Percentiles rank a stretch among this genome's conserved stretches.
phyloP scores from a whole-genome alignment of 1,284 basidiomycete species.

The Vanrija pseudolonga region DNA sequence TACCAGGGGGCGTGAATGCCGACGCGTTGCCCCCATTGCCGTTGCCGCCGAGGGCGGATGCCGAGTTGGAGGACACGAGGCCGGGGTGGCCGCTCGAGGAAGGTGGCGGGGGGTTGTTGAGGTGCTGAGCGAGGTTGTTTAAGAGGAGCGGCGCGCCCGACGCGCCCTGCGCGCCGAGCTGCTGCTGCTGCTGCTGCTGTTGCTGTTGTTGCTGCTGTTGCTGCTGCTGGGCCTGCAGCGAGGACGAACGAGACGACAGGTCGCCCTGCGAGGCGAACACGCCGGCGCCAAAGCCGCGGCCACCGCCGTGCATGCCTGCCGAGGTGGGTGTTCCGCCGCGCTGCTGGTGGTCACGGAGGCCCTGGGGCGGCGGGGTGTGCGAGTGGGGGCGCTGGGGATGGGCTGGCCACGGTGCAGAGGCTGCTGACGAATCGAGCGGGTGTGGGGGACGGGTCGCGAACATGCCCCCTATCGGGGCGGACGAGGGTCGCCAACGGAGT shows the following conservation, averaged over 20 bases:
- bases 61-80: neutral
- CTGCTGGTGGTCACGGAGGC: too few relatives aligned
- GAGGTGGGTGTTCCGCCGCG: neutral
- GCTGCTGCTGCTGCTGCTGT: conserved; percentile 9
- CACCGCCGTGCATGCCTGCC: conserved; percentile 13
- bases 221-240: conserved; percentile 10
- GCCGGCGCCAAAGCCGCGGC: conserved; percentile 1
- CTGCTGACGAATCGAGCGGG: neutral
- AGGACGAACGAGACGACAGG: conserved; percentile 12
- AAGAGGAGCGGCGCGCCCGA: conserved; percentile 36
- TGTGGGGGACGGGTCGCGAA: neutral
- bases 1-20: neutral
- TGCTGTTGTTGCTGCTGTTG: conserved; percentile 10
- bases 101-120: conserved; percentile 50
- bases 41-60: conserved; percentile 4
- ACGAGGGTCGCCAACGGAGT: neutral
- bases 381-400: neutral
- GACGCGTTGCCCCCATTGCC: conserved; percentile 1
- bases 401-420: neutral
- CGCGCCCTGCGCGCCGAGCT: conserved; percentile 10
- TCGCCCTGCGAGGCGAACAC: conserved; percentile 15
- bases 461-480: conserved; percentile 2
- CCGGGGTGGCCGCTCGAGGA: neutral
- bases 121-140: conserved; percentile 46
- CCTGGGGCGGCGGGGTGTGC: too few relatives aligned